phyloP scores from a whole-genome alignment of 1,284 basidiomycete species.

The Pseudozyma tsukubaensis region DNA sequence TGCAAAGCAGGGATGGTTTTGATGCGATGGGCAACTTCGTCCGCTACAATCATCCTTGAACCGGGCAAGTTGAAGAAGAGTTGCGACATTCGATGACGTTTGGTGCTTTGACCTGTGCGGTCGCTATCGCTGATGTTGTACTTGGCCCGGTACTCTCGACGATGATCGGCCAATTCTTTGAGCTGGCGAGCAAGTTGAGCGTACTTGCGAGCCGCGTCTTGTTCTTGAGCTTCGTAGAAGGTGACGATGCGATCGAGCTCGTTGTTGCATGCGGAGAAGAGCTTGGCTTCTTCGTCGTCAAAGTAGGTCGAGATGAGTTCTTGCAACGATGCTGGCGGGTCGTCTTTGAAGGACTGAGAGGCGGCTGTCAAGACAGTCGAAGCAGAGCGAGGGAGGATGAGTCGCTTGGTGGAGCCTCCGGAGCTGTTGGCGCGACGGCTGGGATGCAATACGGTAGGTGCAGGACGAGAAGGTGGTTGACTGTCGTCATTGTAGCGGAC shows the following conservation, averaged over 20 bases:
- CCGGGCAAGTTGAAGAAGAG: constrained; percentile 35
- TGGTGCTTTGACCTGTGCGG: constrained; percentile 2
- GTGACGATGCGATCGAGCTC: constrained; percentile 56
- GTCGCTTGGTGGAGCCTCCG: constrained; percentile 13
- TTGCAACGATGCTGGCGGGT: constrained; percentile 24
- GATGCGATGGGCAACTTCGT: constrained; percentile 17
- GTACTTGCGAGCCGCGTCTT: constrained; percentile 75
- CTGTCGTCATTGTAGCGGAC: constrained; percentile 16
- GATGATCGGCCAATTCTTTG: constrained; percentile 62
- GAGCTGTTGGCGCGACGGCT: constrained; percentile 18
- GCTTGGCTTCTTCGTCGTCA: constrained; percentile 80
- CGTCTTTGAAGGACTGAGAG: constrained; percentile 21
- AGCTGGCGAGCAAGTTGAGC: constrained; percentile 78
- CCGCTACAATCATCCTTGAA: constrained; percentile 7
- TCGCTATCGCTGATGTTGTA: constrained; percentile 34
- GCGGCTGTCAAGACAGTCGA: constrained; percentile 18
- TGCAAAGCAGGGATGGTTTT: constrained; percentile 14
- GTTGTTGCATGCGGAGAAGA: constrained; percentile 53
- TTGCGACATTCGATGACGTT: constrained; percentile 23
- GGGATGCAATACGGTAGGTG: neutral
- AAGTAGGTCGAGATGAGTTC: constrained; percentile 71
- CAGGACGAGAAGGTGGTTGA: neutral
- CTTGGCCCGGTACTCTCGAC: constrained; percentile 57
- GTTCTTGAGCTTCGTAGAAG: constrained; percentile 82
- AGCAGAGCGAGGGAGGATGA: constrained; percentile 9